Evolutionary conservation across 2,329 filamentous ascomycete species (phyloP), one percentile per base, ranked within the genome.

Genomic region (Diaporthe sp.): DNA sequence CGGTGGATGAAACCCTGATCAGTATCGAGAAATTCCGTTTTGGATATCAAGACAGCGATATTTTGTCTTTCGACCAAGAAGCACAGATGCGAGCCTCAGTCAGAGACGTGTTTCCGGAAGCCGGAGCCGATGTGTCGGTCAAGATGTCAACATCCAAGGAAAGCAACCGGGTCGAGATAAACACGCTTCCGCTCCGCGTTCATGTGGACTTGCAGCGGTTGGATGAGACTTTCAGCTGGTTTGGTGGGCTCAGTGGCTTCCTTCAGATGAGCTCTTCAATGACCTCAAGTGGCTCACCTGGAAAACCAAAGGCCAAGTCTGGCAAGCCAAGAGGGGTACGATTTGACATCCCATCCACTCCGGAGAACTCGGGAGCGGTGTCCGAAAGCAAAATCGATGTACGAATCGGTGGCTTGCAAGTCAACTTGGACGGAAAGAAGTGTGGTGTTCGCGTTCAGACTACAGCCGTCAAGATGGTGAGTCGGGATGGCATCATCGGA

Each of bases 211-310:
- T 98, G 22, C 92, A 93, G 78, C 90, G 91, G 73, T 85, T 98
- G 31, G 97, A 98, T 79, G 95, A 98, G 80, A 94, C 94, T 0
- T 92, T 98, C 76, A 91, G 92, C 74, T 95, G 94, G 88, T 96
- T 98, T 84, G 97, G 97, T 49, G 97, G 97, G 0, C 87, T 99
- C 58, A 98, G 96, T 82, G 95, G 95, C 78, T 93, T 99, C 71
- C 86, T 99, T 58, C 97, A 97, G 80, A 90, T 98, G 82, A 94
- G 95, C 77, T 94, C 91, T 76, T 98, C 96, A 0, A 94, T 98
- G 77, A 91, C 93, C 15, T 95, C 94, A 0, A 93, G 91, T 76
- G 89, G 91, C n/a, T 91, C 92, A 1, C 85, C 86, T 19, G 83
- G 82, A 4, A 84, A 84, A 58, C 79, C 79, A 10, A 81, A 84